A percentile compares a stretch with the other conserved stretches of the same genome.
Conservation (phyloP, 805 yeast genomes). For the Lachancea fermentati region DNA sequence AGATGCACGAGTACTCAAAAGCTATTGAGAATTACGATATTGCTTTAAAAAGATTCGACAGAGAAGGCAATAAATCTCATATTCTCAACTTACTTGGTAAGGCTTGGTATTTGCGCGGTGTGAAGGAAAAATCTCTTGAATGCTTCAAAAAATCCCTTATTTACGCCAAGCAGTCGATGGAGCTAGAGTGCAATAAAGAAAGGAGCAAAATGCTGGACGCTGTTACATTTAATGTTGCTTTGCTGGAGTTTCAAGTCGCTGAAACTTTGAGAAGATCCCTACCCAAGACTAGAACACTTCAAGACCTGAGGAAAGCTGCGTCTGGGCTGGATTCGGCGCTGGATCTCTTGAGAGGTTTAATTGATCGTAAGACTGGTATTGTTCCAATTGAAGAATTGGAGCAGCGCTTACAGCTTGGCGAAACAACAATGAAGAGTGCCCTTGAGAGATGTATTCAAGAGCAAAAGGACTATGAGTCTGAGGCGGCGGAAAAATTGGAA, state of each 20-base stretch:
- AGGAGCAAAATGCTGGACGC: constrained; percentile 35
- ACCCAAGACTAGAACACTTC: constrained; percentile 52
- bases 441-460: constrained; percentile 65
- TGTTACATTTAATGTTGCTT: constrained; percentile 73
- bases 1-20: constrained; percentile 73
- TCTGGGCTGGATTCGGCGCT: constrained; percentile 60
- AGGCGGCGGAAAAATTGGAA: constrained; percentile 53
- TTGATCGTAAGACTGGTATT: constrained; percentile 51
- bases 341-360: constrained; percentile 49
- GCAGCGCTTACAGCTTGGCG: constrained; percentile 83
- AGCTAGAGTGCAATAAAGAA: constrained; percentile 24
- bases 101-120: constrained; percentile 82
- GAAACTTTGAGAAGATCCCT: constrained; percentile 66
- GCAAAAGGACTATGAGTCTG: constrained; percentile 60
- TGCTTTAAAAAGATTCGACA: constrained; percentile 59
- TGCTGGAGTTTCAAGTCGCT: constrained; percentile 79
- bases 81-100: constrained; percentile 71
- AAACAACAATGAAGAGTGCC: constrained; percentile 65
- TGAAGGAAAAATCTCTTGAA: constrained; percentile 57
- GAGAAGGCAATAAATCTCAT: constrained; percentile 58
- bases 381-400: constrained; percentile 74
- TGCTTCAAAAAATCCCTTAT: constrained; percentile 58
- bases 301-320: constrained; percentile 53
- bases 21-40: constrained; percentile 86
- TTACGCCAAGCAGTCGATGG: constrained; percentile 53